Evolutionary conservation across 345 rosid species (phyloP), one percentile per base, ranked within the genome.

Genomic region (Crucihimalaya himalaica): DNA sequence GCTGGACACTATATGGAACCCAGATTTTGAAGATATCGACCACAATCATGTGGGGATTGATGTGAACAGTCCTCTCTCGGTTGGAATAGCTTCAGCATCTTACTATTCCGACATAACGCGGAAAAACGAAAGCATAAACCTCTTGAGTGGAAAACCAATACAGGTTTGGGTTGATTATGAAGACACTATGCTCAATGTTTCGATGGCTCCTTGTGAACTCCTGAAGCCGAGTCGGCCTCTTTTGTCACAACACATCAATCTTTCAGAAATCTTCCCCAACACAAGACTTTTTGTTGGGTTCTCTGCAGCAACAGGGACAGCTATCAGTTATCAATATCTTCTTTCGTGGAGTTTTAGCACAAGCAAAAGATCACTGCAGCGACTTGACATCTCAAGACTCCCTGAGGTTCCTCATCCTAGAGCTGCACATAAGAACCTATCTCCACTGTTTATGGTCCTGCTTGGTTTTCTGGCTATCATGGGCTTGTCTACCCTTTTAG

Each of bases 91-190:
- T 42, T 6, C 84, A 0, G 84, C 89, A 0, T 69, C 79, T 15
- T 91, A 85, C 53, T 75, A 55, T 61, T 82, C 68, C 1, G 65
- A 72, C 8, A 12, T 15, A 2, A 66, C 48, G 8, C 35, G 32
- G 52, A 63, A 63, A 50, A 48, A 73, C 27, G 65, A 25, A 56
- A 79, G 71, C 73, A 48, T 87, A 65, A 48, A 61, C 40, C 82
- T 91, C 9, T 37, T 35, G 6, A 83, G 85, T 34, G 86, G 83
- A 4, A 15, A 76, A 0, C 84, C 82, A 2, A 75, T 85, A 66
- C 91, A 86, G 71, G 75, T 74, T 3, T 89, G 93, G 90, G 74
- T 91, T 21, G 95, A 89, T 16, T 89, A 86, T 65, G 77, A 83
- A 66, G 71, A 46, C 54, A 81, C 31, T 68, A 23, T 70, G 39